Evolutionary conservation across 306 rosid species (phyloP), one percentile per base, ranked within the genome.

Genomic region (Adenanthera pavonina): DNA sequence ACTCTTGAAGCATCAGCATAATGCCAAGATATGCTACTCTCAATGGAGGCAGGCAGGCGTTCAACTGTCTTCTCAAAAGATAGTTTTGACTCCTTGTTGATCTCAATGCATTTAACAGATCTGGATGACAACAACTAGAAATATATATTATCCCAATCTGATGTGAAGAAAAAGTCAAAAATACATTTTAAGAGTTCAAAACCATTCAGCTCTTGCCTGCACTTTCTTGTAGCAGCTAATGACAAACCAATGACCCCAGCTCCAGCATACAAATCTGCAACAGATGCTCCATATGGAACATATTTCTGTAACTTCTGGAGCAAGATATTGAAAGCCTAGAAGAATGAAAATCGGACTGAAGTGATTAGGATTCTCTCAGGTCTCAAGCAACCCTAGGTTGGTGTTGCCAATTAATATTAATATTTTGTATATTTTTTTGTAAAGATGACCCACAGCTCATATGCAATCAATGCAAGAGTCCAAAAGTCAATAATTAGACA

Each of bases 191-290:
- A 11, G 60, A 59, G 53, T 82, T 82, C 59, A 82, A 62, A 87
- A 73, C 53, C 71, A 76, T 76, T 68, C 47, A 69, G 80, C 78
- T 73, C 94, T 85, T 91, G 89, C 99, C 99, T 95, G 97, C 99
- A 93, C 83, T 93, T 92, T 87, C 97, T 91, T 51, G 95, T 74
- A 81, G 88, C 90, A 62, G 99, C 99, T 76, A 95, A 86, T 81
- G 99, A 95, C 82, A 93, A 84, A 70, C 99, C 99, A 74, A 95
- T 95, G 62, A 85, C 98, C 80, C 99, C 99, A 56, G 97, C 98
- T 82, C 98, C 98, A 75, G 99, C 98, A 85, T 95, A 95, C 84
- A 95, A 86, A 84, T 95, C 99, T 67, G 94, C 85, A 75, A 95
- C 97, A 87, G 97, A 86, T 78, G 99, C 78, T 76, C 94, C 94